Evolutionary conservation across 306 rosid species (phyloP).

Genomic region (Oemleria cerasiformis): DNA sequence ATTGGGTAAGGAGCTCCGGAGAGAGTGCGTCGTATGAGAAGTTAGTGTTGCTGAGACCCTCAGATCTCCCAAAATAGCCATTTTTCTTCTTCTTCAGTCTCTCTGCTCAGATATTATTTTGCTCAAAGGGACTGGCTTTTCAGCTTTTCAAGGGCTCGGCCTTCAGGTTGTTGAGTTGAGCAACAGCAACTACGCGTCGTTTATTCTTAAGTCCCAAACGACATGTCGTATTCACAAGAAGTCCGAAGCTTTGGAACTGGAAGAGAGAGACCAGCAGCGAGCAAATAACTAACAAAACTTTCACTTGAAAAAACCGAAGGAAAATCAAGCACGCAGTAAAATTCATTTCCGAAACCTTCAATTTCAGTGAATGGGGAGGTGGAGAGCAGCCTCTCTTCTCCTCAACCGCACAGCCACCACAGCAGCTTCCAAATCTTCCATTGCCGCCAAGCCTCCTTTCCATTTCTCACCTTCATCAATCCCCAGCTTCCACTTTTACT

Average conservation of each 20-base stretch:
- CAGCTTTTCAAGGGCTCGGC: neutral
- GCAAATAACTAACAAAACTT: neutral
- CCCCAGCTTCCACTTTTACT: conserved; percentile 23
- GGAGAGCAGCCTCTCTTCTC: conserved; percentile 63
- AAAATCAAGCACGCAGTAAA: neutral
- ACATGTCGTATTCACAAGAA: conserved; percentile 1
- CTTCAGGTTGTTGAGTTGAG: neutral
- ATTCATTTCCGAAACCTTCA: neutral
- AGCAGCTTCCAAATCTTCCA: conserved; percentile 29
- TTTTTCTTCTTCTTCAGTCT: conserved; percentile 18
- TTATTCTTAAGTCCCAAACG: neutral
- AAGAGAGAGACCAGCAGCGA: neutral
- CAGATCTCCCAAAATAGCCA: conserved; percentile 72
- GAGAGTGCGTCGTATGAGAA: conserved; percentile 46
- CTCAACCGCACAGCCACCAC: conserved; percentile 32
- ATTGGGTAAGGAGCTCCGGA: conserved; percentile 45
- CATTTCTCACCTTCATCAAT: neutral
- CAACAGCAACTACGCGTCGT: neutral
- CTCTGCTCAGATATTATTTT: conserved; percentile 3
- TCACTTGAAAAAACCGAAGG: neutral
- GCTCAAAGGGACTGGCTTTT: conserved; percentile 1
- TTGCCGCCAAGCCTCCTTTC: conserved; percentile 16
- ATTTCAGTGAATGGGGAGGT: conserved; percentile 75
- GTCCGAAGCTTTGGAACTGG: neutral
- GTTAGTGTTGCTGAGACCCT: conserved; percentile 68